Evolutionary conservation across 164 flowering plant species (phyloP).

Genomic region (Macadamia tetraphylla): DNA sequence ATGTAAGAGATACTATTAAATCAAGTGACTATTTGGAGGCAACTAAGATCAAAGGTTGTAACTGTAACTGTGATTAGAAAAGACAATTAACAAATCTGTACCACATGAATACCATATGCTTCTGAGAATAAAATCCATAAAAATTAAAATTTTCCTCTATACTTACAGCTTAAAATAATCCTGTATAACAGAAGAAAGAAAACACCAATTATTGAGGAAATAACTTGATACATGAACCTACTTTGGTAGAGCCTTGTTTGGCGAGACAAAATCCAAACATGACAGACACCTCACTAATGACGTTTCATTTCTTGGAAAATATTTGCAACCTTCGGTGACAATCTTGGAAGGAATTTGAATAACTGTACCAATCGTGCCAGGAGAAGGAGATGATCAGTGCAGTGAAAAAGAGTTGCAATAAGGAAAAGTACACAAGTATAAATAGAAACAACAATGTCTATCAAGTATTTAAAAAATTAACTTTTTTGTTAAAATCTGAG

Average conservation of each 20-base stretch:
- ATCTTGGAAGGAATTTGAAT: constrained; percentile 84
- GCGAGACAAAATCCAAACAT: constrained; percentile 2
- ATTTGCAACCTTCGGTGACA: constrained; percentile 73
- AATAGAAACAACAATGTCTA: not conserved
- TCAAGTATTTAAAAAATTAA: not conserved
- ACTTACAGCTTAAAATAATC: too few species aligned
- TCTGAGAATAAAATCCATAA: too few species aligned
- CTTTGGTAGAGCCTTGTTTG: not conserved
- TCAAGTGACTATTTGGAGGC: too few species aligned
- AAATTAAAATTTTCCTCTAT: too few species aligned
- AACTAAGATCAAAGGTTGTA: too few species aligned
- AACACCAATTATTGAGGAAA: too few species aligned
- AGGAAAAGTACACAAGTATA: not conserved
- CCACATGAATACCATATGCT: too few species aligned
- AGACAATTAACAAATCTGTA: too few species aligned
- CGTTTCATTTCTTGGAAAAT: constrained; percentile 86
- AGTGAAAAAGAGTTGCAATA: not conserved
- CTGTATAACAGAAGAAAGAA: too few species aligned
- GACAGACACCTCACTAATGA: constrained; percentile 35
- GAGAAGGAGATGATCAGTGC: constrained; percentile 1
- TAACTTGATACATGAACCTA: constrained; percentile 2
- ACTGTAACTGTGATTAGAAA: too few species aligned
- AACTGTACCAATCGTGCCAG: constrained; percentile 38
- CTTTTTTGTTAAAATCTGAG: not conserved
- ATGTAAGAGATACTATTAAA: too few species aligned